phyloP scores from a whole-genome alignment of 352 stramenopile species.

The Pythium graminicola region DNA sequence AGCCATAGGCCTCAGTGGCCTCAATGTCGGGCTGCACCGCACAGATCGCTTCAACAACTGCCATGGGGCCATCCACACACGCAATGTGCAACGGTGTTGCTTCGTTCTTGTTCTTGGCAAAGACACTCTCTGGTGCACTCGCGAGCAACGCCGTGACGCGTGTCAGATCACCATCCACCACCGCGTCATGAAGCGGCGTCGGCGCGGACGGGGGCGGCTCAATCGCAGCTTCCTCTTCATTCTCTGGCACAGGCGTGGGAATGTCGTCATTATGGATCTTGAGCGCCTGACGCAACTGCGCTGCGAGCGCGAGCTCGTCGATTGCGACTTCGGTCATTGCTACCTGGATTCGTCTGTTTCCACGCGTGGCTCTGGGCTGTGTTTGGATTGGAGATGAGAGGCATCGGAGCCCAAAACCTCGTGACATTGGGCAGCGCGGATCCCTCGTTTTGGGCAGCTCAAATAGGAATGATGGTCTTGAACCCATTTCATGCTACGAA shows the following conservation, averaged over 20 bases:
- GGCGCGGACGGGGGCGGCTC: constrained; percentile 5
- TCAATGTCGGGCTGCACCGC: constrained; percentile 16
- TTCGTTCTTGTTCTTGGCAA: constrained; percentile 22
- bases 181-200: constrained; percentile 22
- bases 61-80: constrained; percentile 20
- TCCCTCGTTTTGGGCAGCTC: no score
- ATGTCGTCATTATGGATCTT: constrained; percentile 20
- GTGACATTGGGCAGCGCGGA: no score
- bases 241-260: not conserved
- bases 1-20: constrained; percentile 20
- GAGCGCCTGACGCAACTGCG: constrained; percentile 22
- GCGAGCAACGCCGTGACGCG: constrained; percentile 16
- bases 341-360: not conserved
- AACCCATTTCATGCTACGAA: no score
- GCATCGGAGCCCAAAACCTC: not conserved
- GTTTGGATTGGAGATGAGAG: not conserved
- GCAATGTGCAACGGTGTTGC: constrained; percentile 28
- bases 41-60: constrained; percentile 22
- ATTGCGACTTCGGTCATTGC: constrained; percentile 7
- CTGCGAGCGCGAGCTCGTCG: constrained; percentile 20
- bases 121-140: constrained; percentile 11
- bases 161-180: constrained; percentile 19
- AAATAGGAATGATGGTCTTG: no score
- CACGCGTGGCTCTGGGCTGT: not conserved
- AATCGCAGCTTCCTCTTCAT: not conserved